Evolutionary conservation across 305 asterid species (phyloP), one percentile per base, ranked within the genome.

Genomic region (Fraxinus albicans): DNA sequence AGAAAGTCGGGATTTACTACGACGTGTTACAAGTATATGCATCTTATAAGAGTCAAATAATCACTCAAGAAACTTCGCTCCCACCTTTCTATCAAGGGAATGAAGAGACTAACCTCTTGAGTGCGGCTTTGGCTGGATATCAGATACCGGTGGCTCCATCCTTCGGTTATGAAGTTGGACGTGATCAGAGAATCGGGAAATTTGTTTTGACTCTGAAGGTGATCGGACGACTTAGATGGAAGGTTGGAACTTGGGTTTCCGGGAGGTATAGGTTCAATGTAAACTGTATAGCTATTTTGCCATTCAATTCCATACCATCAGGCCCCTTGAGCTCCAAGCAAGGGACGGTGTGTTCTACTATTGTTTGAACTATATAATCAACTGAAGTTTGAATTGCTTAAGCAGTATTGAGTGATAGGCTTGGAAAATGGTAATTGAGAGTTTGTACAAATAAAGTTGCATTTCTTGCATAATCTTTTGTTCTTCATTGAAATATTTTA

Each of bases 31-130:
- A 87, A 2, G 74, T 96, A 0, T 94, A 90, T 79, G 98, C 96
- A 6, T 93, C 98, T n/a, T 96, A 96, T 84, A 92, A 91, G 38
- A 97, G 93, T 69, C 96, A 96, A 63, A 92, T 83, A 50, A 93
- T 96, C 65, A 92, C 95, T 25, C 85, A 89, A 0, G 90, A 93
- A 12, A 84, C 94, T 21, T 65, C 89, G 8, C 60, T 96, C 50
- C 87, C 98, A 9, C 94, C 97, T 0, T 96, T 95, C 84, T 96
- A 93, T 78, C 87, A 89, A 82, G 91, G 78, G 13, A 89, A 82
- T 42, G 85, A 87, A 38, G 91, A 88, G 23, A 86, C 76, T 73
- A 86, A 88, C 72, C 81, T 90, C 13, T 50, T 90, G 2, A 84
- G 90, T 0, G 90, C 88, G 10, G 44, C 81, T 6, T 73, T 90